Evolutionary conservation across 2,329 filamentous ascomycete genomes (phyloP).

Genomic region (Trichophyton verrucosum): DNA sequence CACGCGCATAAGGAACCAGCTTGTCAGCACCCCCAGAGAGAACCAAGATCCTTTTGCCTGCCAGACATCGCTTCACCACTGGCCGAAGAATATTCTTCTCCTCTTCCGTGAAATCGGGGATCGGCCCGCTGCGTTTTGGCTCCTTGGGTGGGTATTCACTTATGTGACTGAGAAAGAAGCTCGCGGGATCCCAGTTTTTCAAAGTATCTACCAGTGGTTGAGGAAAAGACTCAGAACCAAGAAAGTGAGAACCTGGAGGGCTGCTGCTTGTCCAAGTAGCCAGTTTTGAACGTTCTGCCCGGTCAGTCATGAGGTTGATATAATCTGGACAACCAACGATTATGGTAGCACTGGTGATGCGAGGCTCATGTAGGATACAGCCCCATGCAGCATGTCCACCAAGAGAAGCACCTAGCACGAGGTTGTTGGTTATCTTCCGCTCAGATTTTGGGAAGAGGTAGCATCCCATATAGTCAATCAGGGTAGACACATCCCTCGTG

Average conservation of each 20-base stretch:
- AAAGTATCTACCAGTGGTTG: slow-evolving; percentile 51
- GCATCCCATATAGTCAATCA: slow-evolving; percentile 66
- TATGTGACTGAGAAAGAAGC: slow-evolving; percentile 51
- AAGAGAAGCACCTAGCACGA: slow-evolving; percentile 70
- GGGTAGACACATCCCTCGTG: slow-evolving; percentile 57
- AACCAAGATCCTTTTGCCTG: slow-evolving; percentile 43
- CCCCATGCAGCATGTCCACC: slow-evolving; percentile 87
- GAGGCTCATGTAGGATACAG: slow-evolving; percentile 60
- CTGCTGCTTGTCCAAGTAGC: slow-evolving; percentile 46
- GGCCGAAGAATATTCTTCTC: slow-evolving; percentile 35
- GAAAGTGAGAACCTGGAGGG: slow-evolving; percentile 49
- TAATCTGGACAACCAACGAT: slow-evolving; percentile 89
- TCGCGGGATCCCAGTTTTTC: slow-evolving; percentile 59
- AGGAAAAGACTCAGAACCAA: slow-evolving; percentile 71
- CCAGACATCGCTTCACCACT: slow-evolving; percentile 30
- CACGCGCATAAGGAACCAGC: slow-evolving; percentile 47
- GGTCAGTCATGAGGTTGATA: slow-evolving; percentile 63
- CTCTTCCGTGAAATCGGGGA: slow-evolving; percentile 29
- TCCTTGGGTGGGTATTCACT: slow-evolving; percentile 14
- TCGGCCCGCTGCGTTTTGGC: slow-evolving; percentile 20
- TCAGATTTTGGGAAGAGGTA: slow-evolving; percentile 52
- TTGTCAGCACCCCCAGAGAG: slow-evolving; percentile 46
- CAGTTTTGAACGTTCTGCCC: slow-evolving; percentile 59
- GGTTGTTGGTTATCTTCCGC: slow-evolving; percentile 46
- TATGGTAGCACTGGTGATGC: slow-evolving; percentile 64